Base-by-base conservation (phyloP, 2,329 filamentous ascomycete species). In the Aphanoascus verrucosus region DNA sequence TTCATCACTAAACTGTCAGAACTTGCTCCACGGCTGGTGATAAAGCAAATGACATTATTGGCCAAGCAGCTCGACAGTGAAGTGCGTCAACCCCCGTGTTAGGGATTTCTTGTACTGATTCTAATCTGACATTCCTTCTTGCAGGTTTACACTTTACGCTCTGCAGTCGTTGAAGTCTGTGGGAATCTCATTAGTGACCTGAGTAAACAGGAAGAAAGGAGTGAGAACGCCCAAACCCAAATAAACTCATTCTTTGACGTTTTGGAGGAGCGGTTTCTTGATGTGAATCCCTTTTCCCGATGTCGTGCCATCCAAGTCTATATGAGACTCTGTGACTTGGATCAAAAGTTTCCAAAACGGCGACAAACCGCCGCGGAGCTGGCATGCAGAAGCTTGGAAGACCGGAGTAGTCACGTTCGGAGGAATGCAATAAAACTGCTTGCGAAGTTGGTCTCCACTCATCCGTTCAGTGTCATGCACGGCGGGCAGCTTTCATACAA, bases 201-300 rank as follows among this genome's bases (percentile, higher is more conserved):
- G 42, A 95, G 86, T 70, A 91, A 86, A 64, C 85, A 94, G 62
- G 88, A 94, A 64, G 91, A 97, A 67, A 82, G 88, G 49, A 87
- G 84, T 62, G 91, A 97, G 62, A 93, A 93, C 66, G 85, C 91
- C 74, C 94, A 95, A 69, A 88, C 86, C 0, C 93, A 98, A 67
- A 85, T 98, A 56, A 93, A 94, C 60, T 89, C 90, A 17, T 98
- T 97, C 67, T 97, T 97, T 63, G 91, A 97, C 63, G 90, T 97
- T 0, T 75, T 98, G 1, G 90, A 98, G 66, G 91, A 97, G 71
- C 83, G 93, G 11, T 98, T 98, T 69, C 77, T 97, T 48, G 93
- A 98, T 63, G 81, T 95, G 64, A 98, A 97, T 68, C 94, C 93
- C 0, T 98, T 97, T 71, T 96, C 89, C 66, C 82, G 93, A 63